Evolutionary conservation across 352 stramenopile species (phyloP).

Genomic region (Synura sp.): DNA sequence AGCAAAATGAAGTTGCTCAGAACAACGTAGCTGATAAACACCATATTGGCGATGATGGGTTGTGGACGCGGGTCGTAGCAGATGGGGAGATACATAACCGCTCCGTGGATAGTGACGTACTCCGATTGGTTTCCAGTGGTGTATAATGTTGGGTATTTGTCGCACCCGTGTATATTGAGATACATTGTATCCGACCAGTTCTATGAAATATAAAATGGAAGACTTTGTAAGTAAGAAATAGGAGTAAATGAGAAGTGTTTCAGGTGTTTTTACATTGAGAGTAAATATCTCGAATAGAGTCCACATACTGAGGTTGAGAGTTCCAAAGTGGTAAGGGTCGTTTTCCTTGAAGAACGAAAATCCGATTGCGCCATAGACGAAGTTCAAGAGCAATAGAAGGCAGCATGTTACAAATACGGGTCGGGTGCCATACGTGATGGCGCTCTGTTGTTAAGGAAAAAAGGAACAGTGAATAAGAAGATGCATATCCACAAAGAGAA

Average conservation of each 20-base stretch:
- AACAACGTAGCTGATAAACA: neutral
- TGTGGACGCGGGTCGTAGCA: neutral
- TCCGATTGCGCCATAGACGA: neutral
- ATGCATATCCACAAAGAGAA: too few species aligned
- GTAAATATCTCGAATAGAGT: neutral
- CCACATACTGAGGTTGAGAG: neutral
- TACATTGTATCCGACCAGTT: neutral
- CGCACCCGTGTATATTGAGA: neutral
- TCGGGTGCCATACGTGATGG: neutral
- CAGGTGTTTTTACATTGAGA: neutral
- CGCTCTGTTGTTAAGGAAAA: too few species aligned
- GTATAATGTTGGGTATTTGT: neutral
- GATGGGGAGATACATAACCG: neutral
- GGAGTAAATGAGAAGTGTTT: neutral
- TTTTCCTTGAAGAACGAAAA: neutral
- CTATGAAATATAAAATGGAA: too few species aligned
- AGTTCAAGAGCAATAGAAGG: neutral
- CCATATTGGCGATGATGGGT: neutral
- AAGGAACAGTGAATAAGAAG: too few species aligned
- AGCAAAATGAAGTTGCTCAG: neutral
- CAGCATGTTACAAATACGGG: neutral
- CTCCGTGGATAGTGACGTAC: neutral
- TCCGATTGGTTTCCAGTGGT: neutral
- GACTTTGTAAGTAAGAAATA: too few species aligned
- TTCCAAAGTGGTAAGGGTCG: neutral